Conservation (phyloP, 495 filamentous ascomycete species). For the Trichoderma erinaceum region DNA sequence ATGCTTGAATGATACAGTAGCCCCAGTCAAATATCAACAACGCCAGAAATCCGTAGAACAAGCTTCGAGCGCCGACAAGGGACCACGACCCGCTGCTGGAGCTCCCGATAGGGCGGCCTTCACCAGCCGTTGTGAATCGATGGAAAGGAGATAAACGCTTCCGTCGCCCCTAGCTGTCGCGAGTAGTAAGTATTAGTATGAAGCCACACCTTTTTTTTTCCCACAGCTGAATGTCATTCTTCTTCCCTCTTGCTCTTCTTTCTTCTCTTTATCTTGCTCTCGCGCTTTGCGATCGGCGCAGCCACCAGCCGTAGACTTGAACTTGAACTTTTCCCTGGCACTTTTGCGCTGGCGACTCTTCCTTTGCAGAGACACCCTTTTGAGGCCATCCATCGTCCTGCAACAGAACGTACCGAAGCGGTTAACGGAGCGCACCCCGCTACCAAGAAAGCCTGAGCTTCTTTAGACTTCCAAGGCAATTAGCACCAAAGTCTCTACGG, state of each 20-base stretch:
- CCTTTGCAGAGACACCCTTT: no score
- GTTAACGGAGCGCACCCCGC: no score
- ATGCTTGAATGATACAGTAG: background rate
- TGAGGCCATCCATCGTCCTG: no score
- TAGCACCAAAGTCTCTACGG: background rate
- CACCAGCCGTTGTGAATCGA: background rate
- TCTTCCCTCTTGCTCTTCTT: background rate
- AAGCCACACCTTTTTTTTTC: background rate
- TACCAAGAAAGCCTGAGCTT: no score
- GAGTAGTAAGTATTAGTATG: background rate
- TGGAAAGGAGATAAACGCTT: conserved; percentile 8
- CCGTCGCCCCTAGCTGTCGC: background rate
- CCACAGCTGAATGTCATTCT: background rate
- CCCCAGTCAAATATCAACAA: background rate
- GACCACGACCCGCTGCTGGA: conserved; percentile 12
- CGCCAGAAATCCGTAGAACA: conserved; percentile 9
- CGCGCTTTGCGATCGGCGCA: background rate
- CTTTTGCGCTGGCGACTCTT: no score
- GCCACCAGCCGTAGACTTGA: background rate
- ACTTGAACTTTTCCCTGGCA: background rate
- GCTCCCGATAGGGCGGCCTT: conserved; percentile 6
- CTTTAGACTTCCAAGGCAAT: background rate
- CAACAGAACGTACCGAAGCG: no score
- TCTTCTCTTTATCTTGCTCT: background rate
- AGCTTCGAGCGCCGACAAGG: conserved; percentile 11